Evolutionary conservation across 2,329 filamentous ascomycete genomes (phyloP).

Genomic region (Ilyonectria robusta): DNA sequence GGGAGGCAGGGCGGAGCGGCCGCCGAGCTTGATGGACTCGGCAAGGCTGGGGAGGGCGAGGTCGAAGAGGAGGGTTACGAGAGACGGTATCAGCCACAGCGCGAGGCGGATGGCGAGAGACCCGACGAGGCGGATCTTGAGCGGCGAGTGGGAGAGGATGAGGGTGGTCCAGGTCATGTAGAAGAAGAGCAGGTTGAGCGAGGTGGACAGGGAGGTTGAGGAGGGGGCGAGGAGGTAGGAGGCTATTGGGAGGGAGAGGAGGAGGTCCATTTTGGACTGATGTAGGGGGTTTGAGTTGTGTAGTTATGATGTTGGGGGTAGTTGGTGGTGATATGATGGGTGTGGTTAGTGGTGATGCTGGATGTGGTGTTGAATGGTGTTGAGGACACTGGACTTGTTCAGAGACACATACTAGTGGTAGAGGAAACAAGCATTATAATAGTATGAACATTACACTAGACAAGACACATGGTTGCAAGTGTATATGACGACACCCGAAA

Average conservation of each 20-base stretch:
- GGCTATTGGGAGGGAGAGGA: conserved; percentile 80
- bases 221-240: conserved; percentile 76
- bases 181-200: conserved; percentile 88
- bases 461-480: not conserved
- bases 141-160: conserved; percentile 80
- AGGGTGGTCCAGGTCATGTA: conserved; percentile 92
- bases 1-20: conserved; percentile 63
- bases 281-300: conserved; percentile 21
- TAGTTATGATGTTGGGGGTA: conserved; percentile 3
- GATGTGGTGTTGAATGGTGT: not conserved
- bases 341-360: conserved; percentile 5
- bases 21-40: conserved; percentile 78
- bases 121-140: conserved; percentile 82
- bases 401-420: not conserved
- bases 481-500: not conserved
- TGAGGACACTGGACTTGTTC: not conserved
- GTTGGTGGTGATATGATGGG: conserved; percentile 7
- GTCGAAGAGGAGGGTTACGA: conserved; percentile 82
- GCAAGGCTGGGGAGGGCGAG: conserved; percentile 77
- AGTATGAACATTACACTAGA: not conserved
- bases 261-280: conserved; percentile 68
- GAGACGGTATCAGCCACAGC: conserved; percentile 81
- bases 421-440: not conserved
- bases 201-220: conserved; percentile 80
- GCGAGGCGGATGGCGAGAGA: conserved; percentile 76